These are phyloP conservation scores for Chamaenerion angustifolium DNA, from an alignment of 345 rosid genomes.

Conservation along the genomic window DNA sequence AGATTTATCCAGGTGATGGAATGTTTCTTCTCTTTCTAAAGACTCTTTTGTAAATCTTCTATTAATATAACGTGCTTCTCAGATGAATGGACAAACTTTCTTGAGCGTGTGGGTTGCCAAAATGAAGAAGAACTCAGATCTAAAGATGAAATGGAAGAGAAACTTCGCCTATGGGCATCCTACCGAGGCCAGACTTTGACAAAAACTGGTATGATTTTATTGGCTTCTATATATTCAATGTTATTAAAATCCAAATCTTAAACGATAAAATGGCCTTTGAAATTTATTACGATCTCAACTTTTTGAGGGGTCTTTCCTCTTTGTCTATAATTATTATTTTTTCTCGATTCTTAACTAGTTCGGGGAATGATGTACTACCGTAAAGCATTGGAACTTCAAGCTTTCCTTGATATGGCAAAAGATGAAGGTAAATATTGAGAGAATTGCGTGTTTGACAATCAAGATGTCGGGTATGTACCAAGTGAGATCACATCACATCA, in stretches of 20 bases:
- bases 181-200: conserved; percentile 95
- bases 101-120: conserved; percentile 44
- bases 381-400: conserved; percentile 97
- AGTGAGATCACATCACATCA: background rate
- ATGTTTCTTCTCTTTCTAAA: conserved; percentile 5
- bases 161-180: conserved; percentile 94
- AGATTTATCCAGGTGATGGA: conserved; percentile 76
- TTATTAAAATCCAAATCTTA: background rate
- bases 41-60: background rate
- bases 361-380: conserved; percentile 99
- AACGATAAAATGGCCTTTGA: background rate
- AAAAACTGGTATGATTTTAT: conserved; percentile 58
- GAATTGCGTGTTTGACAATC: background rate
- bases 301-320: no score
- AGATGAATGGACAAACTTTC: conserved; percentile 98
- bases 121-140: conserved; percentile 62
- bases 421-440: conserved; percentile 54
- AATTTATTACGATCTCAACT: no score
- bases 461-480: background rate
- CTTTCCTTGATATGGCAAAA: conserved; percentile 97
- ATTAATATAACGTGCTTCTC: background rate
- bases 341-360: conserved; percentile 27
- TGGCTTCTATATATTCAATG: background rate
- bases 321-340: background rate
- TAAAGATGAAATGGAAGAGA: conserved; percentile 47